phyloP scores from a whole-genome alignment of 2,329 filamentous ascomycete species.

The Diaporthe eres region DNA sequence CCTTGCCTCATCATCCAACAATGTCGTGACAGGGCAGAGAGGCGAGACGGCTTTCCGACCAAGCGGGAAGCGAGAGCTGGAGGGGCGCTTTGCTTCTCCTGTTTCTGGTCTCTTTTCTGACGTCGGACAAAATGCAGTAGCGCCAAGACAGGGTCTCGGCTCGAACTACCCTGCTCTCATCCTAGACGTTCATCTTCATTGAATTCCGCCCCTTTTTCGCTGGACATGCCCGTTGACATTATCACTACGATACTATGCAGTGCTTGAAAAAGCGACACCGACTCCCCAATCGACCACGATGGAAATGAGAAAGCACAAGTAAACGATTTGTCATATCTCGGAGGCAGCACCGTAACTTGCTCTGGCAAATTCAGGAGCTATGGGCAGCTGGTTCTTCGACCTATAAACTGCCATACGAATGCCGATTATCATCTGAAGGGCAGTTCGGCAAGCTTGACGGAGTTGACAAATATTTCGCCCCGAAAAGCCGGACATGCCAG shows the following conservation, averaged over 20 bases:
- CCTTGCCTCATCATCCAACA: not conserved
- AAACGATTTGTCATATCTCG: not conserved
- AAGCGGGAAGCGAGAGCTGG: not conserved
- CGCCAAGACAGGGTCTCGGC: constrained; percentile 18
- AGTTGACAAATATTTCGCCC: not conserved
- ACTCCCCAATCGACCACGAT: not conserved
- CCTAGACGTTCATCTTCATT: not conserved
- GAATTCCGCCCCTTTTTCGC: not conserved
- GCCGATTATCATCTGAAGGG: not conserved
- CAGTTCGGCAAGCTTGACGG: not conserved
- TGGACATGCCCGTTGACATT: not conserved
- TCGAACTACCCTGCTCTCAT: constrained; percentile 27
- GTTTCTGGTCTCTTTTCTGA: constrained; percentile 25
- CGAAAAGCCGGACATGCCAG: not conserved
- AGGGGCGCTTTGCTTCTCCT: constrained; percentile 20
- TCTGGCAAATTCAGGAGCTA: not conserved
- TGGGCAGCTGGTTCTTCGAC: not conserved
- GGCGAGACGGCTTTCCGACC: constrained; percentile 6
- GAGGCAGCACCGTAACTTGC: not conserved
- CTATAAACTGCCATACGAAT: not conserved
- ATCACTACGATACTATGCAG: not conserved
- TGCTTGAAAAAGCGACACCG: not conserved
- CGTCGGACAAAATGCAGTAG: constrained; percentile 23
- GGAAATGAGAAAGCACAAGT: not conserved
- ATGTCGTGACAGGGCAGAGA: constrained; percentile 20